These are phyloP conservation scores for Colletotrichum simmondsii DNA, from an alignment of 2,329 filamentous ascomycete species.

Conservation along the genomic window DNA sequence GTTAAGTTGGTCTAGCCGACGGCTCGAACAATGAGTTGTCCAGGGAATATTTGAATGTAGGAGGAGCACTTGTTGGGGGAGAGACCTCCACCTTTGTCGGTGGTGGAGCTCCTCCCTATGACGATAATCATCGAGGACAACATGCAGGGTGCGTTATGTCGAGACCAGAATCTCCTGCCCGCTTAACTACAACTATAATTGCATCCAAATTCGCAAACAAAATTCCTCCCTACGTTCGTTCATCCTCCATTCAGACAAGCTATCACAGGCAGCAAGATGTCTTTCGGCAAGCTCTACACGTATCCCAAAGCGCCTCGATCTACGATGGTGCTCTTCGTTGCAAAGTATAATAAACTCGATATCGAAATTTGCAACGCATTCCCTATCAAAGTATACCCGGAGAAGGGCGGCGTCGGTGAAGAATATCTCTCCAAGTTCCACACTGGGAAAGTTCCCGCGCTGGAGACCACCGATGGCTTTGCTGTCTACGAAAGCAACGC, in stretches of 20 bases:
- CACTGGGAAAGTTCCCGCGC: background rate
- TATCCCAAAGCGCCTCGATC: constrained; percentile 6
- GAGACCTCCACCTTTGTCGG: no score
- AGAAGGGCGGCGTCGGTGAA: constrained; percentile 13
- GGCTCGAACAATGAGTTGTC: no score
- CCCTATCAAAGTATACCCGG: constrained; percentile 10
- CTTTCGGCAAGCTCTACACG: constrained; percentile 16
- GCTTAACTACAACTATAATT: background rate
- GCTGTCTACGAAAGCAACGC: constrained; percentile 1
- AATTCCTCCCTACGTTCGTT: background rate
- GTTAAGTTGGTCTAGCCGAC: fast-evolving
- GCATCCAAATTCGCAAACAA: no score
- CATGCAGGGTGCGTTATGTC: background rate
- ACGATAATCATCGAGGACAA: background rate
- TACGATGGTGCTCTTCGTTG: constrained; percentile 5
- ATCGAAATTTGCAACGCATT: constrained; percentile 11
- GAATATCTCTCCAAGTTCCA: constrained; percentile 14
- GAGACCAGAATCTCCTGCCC: no score
- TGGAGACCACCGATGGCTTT: constrained; percentile 4
- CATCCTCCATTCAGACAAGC: background rate
- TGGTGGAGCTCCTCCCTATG: background rate
- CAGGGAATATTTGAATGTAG: no score
- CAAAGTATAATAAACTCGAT: constrained; percentile 3
- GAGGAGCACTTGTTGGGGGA: no score
- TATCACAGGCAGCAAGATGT: constrained; percentile 7